phyloP scores from a whole-genome alignment of 306 rosid genomes.

The Dryas octopetala region DNA sequence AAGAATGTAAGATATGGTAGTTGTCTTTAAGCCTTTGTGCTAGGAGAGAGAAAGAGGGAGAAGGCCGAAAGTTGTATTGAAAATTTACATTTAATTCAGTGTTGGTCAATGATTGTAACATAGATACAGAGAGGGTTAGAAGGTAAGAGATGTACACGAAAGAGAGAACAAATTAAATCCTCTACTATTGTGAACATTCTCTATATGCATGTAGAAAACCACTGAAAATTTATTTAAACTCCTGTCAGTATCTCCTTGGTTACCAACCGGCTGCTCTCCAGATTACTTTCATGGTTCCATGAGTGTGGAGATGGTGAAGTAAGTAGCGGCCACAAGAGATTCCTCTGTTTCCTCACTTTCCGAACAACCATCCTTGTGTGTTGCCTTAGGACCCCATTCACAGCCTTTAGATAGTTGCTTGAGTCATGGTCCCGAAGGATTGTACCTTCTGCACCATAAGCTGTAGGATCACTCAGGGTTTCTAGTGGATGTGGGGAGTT shows the following conservation, averaged over 20 bases:
- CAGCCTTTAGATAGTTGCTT: constrained; percentile 78
- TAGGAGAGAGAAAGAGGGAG: not conserved
- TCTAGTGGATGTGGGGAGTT: constrained; percentile 87
- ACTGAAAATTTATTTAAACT: constrained; percentile 23
- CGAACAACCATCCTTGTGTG: constrained; percentile 38
- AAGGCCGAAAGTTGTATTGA: not conserved
- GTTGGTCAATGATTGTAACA: not conserved
- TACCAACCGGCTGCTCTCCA: constrained; percentile 33
- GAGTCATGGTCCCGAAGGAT: constrained; percentile 86
- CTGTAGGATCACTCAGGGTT: constrained; percentile 85
- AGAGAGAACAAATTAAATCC: constrained; percentile 2
- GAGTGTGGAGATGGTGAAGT: constrained; percentile 65
- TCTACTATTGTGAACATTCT: constrained; percentile 9
- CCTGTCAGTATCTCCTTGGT: constrained; percentile 62
- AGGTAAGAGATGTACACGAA: constrained; percentile 4
- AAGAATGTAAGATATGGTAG: not conserved
- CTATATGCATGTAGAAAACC: not conserved
- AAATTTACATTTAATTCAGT: not conserved
- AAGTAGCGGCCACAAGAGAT: constrained; percentile 58
- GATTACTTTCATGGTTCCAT: constrained; percentile 57
- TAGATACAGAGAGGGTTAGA: constrained; percentile 7
- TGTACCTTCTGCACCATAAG: constrained; percentile 84
- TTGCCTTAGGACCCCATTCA: constrained; percentile 53
- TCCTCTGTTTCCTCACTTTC: constrained; percentile 43
- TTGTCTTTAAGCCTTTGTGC: not conserved